Percentiles rank a stretch among this genome's conserved stretches.
These are phyloP conservation scores for Trichosanthes cucumerina DNA, from an alignment of 306 rosid species.

Conservation along the genomic window DNA sequence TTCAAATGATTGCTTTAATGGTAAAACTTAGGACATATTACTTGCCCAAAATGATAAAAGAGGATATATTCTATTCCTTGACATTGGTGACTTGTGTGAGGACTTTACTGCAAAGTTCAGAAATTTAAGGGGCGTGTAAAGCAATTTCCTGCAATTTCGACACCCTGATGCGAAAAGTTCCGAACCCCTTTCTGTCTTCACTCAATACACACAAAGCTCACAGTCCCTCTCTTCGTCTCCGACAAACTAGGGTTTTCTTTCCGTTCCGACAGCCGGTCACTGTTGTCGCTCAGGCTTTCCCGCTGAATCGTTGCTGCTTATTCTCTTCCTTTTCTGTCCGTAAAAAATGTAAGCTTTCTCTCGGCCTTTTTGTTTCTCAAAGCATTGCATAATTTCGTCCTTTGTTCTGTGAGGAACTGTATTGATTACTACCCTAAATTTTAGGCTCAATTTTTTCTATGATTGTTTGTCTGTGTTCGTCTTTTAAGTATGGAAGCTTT, in stretches of 20 bases:
- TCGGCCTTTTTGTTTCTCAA: background rate
- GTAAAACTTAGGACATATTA: background rate
- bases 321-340: background rate
- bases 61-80: background rate
- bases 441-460: background rate
- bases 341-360: slow-evolving; percentile 15
- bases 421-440: background rate
- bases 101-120: background rate
- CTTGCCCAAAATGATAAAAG: background rate
- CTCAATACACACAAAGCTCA: background rate
- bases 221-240: slow-evolving; percentile 12
- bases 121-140: background rate
- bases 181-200: background rate
- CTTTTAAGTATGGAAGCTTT: background rate
- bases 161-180: slow-evolving; percentile 20
- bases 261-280: slow-evolving; percentile 10
- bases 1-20: background rate
- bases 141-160: background rate
- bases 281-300: background rate
- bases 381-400: background rate
- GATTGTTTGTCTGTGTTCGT: background rate
- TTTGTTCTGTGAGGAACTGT: background rate
- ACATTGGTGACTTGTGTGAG: background rate
- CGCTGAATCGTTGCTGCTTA: background rate
- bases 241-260: slow-evolving; percentile 27